Evolutionary conservation across 306 rosid species (phyloP), one percentile per base, ranked within the genome.

Genomic region (Vigna trinervia): DNA sequence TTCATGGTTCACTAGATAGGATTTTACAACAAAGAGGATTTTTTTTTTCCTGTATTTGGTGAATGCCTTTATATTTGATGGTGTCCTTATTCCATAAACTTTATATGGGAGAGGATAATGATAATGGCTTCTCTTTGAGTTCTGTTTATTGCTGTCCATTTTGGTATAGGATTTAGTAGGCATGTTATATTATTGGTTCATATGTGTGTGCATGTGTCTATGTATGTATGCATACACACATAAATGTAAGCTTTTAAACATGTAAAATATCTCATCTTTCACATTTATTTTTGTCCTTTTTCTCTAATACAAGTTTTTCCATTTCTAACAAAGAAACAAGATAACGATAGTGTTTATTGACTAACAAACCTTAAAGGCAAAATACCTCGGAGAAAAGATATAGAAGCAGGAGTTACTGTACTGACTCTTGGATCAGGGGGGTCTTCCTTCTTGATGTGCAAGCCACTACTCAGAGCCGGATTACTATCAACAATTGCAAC

Each of bases 371-470:
- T 61, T 26, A 26, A 17, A 34, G 69, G 51, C 22, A 45, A n/a
- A 41, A 76, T 88, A 95, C 98, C 98, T 95, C 56, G 84, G 87
- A 95, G 91, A 77, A 82, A 84, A 23, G 97, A 90, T 73, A 95
- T 95, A 75, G 90, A 83, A 60, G 97, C 89, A 28, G 98, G 97
- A 67, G 98, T 92, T 39, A 95, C 90, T 53, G 97, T 89, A 85
- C 97, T 95, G 86, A 90, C 98, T 82, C 98, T 90, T 79, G 98
- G 85, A 88, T 90, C 97, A 7, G 98, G 97, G 52, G 92, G 88
- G 30, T 83, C 93, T 38, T 90, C 97, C 78, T 88, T 92, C 73
- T 89, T 90, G 78, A 89, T 77, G 79, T 76, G n/a, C 61, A 82
- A 46, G 74, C 83, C 71, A 74, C 87, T 74, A 17, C 74, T 82